phyloP scores from a whole-genome alignment of 2,329 filamentous ascomycete species.

The Alternaria gaisen region DNA sequence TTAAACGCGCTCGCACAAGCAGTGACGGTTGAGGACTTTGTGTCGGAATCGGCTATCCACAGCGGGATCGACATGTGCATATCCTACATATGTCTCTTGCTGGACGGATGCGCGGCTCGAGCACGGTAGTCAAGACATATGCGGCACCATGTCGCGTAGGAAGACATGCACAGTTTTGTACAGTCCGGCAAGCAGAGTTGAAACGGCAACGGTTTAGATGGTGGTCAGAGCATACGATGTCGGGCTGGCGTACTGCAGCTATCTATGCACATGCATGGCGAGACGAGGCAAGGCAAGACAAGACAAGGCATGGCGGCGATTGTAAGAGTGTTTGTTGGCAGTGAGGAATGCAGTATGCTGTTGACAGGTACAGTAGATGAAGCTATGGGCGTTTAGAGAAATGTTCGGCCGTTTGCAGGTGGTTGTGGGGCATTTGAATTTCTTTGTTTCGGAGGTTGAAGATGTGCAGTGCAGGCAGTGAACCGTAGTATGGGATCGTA shows the following conservation, averaged over 20 bases:
- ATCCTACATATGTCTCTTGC: constrained; percentile 3
- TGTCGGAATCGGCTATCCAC: constrained; percentile 5
- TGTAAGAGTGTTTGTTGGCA: constrained; percentile 11
- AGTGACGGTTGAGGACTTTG: constrained; percentile 4
- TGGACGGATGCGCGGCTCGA: constrained; percentile 4
- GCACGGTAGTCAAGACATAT: not conserved
- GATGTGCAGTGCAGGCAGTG: constrained; percentile 14
- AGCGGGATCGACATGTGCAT: constrained; percentile 13
- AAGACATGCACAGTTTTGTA: constrained; percentile 1
- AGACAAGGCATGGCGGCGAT: not conserved
- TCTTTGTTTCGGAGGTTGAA: constrained; percentile 11
- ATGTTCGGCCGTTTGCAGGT: constrained; percentile 7
- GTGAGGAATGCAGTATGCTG: constrained; percentile 15
- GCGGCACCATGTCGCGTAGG: not conserved
- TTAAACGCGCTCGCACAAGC: constrained; percentile 2
- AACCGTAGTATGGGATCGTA: not conserved
- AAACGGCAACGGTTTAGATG: constrained; percentile 9
- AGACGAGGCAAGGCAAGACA: not conserved
- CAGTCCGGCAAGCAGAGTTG: constrained; percentile 5
- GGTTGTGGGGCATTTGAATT: constrained; percentile 12
- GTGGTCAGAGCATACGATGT: constrained; percentile 7
- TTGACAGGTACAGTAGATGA: constrained; percentile 14
- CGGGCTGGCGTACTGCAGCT: constrained; percentile 1
- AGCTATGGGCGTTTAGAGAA: not conserved
- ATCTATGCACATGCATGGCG: constrained; percentile 19